Conservation (phyloP, 345 rosid genomes). For the Alliaria petiolata region DNA sequence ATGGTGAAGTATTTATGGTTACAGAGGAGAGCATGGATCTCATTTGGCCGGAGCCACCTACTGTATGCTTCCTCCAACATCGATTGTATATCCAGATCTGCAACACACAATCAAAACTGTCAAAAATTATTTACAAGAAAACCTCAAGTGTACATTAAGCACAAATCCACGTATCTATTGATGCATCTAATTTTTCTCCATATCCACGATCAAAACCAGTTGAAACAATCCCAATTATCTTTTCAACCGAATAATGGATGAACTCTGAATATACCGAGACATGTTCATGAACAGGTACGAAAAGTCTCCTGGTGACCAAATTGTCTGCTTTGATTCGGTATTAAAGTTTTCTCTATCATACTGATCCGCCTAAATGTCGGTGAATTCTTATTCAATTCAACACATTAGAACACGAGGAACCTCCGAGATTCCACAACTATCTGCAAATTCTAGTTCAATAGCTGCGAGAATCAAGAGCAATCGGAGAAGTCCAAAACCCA, state of each 20-base stretch:
- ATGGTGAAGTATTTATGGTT: conserved; percentile 67
- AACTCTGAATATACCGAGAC: neutral
- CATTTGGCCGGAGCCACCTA: conserved; percentile 98
- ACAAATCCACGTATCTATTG: neutral
- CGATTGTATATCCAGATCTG: conserved; percentile 70
- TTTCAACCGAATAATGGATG: neutral
- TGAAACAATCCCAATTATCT: neutral
- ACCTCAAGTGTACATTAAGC: neutral
- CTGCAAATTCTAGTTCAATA: conserved; percentile 5
- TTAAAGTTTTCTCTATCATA: neutral
- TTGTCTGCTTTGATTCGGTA: neutral
- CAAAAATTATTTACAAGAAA: neutral
- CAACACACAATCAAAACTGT: conserved; percentile 6
- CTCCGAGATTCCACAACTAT: neutral
- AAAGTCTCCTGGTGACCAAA: neutral
- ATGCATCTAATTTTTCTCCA: neutral
- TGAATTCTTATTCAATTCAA: neutral
- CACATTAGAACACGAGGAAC: neutral
- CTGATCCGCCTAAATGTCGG: neutral
- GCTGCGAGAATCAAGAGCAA: neutral
- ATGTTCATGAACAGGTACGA: neutral
- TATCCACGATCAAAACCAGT: neutral
- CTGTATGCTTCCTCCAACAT: conserved; percentile 67
- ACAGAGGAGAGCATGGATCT: conserved; percentile 85
- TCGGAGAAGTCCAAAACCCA: conserved; percentile 2